These are phyloP conservation scores for Luffa aegyptiaca DNA, from an alignment of 306 rosid species.

Conservation along the genomic window DNA sequence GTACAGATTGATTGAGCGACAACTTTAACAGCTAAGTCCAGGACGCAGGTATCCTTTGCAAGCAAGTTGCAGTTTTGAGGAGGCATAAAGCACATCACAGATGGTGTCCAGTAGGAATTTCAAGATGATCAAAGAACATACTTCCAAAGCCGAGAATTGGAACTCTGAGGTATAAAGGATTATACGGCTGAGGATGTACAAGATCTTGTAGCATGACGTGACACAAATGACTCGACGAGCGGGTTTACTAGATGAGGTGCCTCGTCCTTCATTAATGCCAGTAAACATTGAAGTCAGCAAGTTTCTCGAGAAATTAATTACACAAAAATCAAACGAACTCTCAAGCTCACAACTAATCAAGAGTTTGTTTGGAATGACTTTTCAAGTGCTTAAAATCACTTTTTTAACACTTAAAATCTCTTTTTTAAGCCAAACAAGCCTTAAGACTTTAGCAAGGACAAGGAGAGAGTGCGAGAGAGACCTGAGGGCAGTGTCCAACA, in stretches of 20 bases:
- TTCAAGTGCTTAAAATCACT: too few relatives aligned
- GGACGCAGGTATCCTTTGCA: background rate
- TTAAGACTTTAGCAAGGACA: too few relatives aligned
- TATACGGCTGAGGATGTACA: conserved; percentile 18
- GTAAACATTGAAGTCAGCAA: background rate
- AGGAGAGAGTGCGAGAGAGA: conserved; percentile 14
- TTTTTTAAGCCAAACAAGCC: too few relatives aligned
- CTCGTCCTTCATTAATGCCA: conserved; percentile 57
- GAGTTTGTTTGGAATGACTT: too few relatives aligned
- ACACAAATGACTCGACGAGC: conserved; percentile 78
- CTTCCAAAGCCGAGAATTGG: background rate
- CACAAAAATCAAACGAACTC: background rate
- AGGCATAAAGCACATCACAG: background rate
- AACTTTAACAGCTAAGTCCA: background rate
- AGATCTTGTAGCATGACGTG: conserved; percentile 60
- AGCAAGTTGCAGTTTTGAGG: background rate
- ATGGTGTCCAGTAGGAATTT: background rate
- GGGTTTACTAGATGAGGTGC: conserved; percentile 91
- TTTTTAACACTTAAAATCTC: too few relatives aligned
- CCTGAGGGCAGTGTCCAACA: conserved; percentile 99
- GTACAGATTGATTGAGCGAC: background rate
- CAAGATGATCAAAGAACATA: background rate
- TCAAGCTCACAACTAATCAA: background rate
- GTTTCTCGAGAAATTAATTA: background rate
- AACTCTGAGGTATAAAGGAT: background rate